Base-by-base conservation (phyloP, 345 rosid species). In the Gossypium longicalyx region DNA sequence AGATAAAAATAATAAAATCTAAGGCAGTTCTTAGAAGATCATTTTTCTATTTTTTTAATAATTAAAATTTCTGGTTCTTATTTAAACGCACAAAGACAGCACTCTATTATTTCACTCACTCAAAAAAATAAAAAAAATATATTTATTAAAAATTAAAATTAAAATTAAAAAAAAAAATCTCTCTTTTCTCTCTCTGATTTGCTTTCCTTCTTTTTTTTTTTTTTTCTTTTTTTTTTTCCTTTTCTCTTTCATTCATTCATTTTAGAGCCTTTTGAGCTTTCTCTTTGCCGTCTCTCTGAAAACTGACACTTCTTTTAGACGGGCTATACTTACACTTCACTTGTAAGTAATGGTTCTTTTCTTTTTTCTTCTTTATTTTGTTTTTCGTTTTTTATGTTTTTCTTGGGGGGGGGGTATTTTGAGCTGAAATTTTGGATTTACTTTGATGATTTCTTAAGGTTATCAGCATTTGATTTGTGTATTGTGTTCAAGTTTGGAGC, bases 221-320 rank as follows among this genome's bases (percentile, higher is more conserved):
- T 27, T 27, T 25, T 64, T 34, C 25, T 57, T 44, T 41, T 66
- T 51, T 2, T 9, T 10, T 44, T 11, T 9, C 13, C 12, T 4
- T 10, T 1, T 9, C n/a, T 22, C 51, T 57, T 38, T 52, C 22
- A n/a, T 38, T 12, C 58, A 45, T 54, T 65, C 79, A 78, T 72
- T 74, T 77, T 70, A 72, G 75, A 22, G 82, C 80, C 85, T 82
- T 85, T 82, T 76, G 74, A 74, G 81, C 73, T 80, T 82, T 82
- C 86, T 85, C 80, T 15, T 64, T 75, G 71, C 76, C 76, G 76
- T 76, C 81, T 78, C 80, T 62, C 59, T 60, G 76, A 77, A 38
- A 51, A 67, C 82, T 79, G 80, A 74, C 77, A 69, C 79, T 75
- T 54, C 23, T 57, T 66, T 78, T 23, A 12, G 60, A 51, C 5